Conservation (phyloP, 2,329 filamentous ascomycete genomes). For the Xylariaceae sp. region DNA sequence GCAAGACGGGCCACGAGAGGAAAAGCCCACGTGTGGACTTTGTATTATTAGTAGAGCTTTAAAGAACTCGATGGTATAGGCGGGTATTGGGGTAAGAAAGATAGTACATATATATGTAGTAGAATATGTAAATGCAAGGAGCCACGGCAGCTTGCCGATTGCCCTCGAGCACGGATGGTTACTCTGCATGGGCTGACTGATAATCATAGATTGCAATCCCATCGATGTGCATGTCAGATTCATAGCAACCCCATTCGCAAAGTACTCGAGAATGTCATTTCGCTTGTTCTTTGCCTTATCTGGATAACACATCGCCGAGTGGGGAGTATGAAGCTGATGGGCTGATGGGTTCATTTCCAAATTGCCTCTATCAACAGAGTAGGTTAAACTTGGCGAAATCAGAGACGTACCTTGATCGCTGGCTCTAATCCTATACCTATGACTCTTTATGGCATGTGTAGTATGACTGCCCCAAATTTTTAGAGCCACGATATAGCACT, state of each 20-base stretch:
- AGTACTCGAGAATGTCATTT: constrained; percentile 19
- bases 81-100: constrained; percentile 16
- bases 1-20: constrained; percentile 26
- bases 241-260: constrained; percentile 22
- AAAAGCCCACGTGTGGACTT: constrained; percentile 26
- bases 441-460: constrained; percentile 11
- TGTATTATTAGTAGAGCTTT: constrained; percentile 14
- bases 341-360: constrained; percentile 13
- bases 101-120: neutral
- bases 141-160: constrained; percentile 33
- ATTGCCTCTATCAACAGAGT: constrained; percentile 9
- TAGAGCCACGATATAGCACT: constrained; percentile 15
- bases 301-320: constrained; percentile 26
- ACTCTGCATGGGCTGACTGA: constrained; percentile 30
- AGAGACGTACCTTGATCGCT: constrained; percentile 8
- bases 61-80: constrained; percentile 3
- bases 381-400: constrained; percentile 21
- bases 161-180: constrained; percentile 28
- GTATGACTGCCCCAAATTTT: constrained; percentile 11
- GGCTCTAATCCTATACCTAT: constrained; percentile 10
- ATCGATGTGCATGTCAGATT: constrained; percentile 27
- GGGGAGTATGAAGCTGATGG: constrained; percentile 7
- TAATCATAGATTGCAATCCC: constrained; percentile 32
- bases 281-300: constrained; percentile 23
- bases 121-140: constrained; percentile 28